Base-by-base conservation (phyloP, 2,329 filamentous ascomycete species). In the Venturia oleaginea region DNA sequence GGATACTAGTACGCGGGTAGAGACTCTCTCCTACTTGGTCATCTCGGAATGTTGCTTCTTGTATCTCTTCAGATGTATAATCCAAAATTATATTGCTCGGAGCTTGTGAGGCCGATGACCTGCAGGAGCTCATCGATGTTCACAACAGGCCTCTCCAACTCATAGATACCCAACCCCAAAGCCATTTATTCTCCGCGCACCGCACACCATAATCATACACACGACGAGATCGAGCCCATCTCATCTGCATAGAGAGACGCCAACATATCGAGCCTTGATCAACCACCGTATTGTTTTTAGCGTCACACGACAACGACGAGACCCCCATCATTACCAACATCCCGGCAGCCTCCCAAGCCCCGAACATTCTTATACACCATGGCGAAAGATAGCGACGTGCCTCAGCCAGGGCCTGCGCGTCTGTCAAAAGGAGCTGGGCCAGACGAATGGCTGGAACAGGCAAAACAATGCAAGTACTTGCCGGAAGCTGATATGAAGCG, bases 401-500 rank as follows among this genome's bases (percentile, higher is more conserved):
- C 94, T 65, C 90, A 93, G 79, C 93, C 93, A 65, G 93, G 93
- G 63, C 92, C 93, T 65, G 93, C 93, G 66, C 91, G 89, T 71
- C 81, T 97, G 68, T 86, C 86, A 68, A 86, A 89, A 65, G 90
- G 91, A 75, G 90, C 92, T 46, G 91, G 91, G 17, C 86, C 95
- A 40, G 91, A 97, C 75, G 92, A 97, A 79, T 99, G 94, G 94
- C 84, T 99, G 38, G 90, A 94, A 74, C 90, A 95, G 76, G 94
- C 94, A 55, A 97, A 96, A 78, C 90, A 94, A 77, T 97, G 94
- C 80, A 94, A 96, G 76, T 97, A 97, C 76, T 84, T 99, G 62
- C 94, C 94, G 61, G 94, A 99, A 78, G 80, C 88, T 67, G 91
- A 95, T 72, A 99, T 99, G 94, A 99, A 99, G 83, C 90, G 96